phyloP scores from a whole-genome alignment of 345 rosid genomes.

The Citrus unshiu region DNA sequence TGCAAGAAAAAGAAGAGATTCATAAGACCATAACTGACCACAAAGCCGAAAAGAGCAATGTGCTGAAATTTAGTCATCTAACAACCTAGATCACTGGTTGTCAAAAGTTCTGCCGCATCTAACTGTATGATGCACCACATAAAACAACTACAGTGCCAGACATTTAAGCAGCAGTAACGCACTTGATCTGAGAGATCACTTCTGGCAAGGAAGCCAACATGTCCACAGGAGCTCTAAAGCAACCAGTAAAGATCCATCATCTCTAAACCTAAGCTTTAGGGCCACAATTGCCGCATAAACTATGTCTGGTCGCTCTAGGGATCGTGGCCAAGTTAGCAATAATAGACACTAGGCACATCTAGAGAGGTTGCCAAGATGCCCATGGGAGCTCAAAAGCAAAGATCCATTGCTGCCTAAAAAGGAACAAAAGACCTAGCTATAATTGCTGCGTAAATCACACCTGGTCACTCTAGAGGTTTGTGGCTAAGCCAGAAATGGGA shows the following conservation, averaged over 20 bases:
- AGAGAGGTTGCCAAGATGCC: conserved; percentile 10
- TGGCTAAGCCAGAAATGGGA: conserved; percentile 15
- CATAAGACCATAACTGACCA: not conserved
- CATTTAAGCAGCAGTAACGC: conserved; percentile 6
- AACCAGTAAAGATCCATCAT: conserved; percentile 28
- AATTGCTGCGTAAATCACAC: conserved; percentile 12
- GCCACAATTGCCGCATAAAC: conserved; percentile 10
- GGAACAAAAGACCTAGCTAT: conserved; percentile 8
- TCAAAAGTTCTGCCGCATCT: not conserved
- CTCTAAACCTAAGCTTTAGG: not conserved
- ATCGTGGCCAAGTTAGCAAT: conserved; percentile 15
- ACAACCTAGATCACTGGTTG: not conserved
- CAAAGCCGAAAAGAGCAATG: not conserved
- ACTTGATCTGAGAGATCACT: conserved; percentile 14
- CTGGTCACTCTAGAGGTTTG: conserved; percentile 23
- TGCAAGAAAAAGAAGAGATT: not conserved
- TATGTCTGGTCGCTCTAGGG: conserved; percentile 23
- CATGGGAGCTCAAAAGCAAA: conserved; percentile 23
- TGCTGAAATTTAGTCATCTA: not conserved
- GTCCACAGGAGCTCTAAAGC: conserved; percentile 26
- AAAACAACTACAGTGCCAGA: not conserved
- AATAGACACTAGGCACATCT: conserved; percentile 13
- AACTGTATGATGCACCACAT: not conserved
- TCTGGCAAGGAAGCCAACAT: conserved; percentile 8
- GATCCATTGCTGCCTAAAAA: conserved; percentile 8